Evolutionary conservation across 2,329 filamentous ascomycete species (phyloP).

Genomic region (Fusarium liriodendri): DNA sequence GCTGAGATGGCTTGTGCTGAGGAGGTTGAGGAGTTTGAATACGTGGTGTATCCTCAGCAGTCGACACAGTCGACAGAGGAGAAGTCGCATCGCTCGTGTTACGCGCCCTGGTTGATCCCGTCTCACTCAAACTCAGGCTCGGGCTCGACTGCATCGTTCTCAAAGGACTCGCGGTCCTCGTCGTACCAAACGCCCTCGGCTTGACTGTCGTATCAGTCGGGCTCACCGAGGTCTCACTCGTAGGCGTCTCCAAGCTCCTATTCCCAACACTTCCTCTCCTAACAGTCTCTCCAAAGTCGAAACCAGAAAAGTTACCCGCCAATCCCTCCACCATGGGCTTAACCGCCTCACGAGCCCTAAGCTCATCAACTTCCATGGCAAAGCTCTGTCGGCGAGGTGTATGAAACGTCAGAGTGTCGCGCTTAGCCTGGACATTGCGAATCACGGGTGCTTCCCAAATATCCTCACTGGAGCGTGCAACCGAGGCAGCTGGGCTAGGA

Average conservation of each 20-base stretch:
- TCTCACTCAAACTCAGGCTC: conserved; percentile 34
- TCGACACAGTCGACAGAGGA: conserved; percentile 33
- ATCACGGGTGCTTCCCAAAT: conserved; percentile 55
- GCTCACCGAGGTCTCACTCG: conserved; percentile 24
- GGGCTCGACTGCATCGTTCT: conserved; percentile 42
- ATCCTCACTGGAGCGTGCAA: conserved; percentile 55
- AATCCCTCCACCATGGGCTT: conserved; percentile 48
- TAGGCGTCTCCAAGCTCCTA: conserved; percentile 27
- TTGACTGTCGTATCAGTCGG: conserved; percentile 34
- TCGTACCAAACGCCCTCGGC: conserved; percentile 18
- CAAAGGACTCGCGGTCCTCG: conserved; percentile 41
- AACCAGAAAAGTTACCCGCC: conserved; percentile 52
- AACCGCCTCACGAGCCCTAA: conserved; percentile 14
- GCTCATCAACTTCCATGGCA: conserved; percentile 59
- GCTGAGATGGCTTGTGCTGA: conserved; percentile 17
- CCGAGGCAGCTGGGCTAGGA: conserved; percentile 57
- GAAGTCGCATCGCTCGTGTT: conserved; percentile 41
- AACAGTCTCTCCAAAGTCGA: conserved; percentile 52
- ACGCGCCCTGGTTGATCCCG: conserved; percentile 31
- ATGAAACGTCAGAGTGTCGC: conserved; percentile 62
- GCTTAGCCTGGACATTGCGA: conserved; percentile 60
- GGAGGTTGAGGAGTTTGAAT: conserved; percentile 28
- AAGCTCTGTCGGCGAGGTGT: conserved; percentile 60
- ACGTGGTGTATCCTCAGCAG: conserved; percentile 24
- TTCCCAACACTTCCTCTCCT: conserved; percentile 35